Evolutionary conservation across 257 asterid genomes (phyloP).

Genomic region (Pogostemon cablin): DNA sequence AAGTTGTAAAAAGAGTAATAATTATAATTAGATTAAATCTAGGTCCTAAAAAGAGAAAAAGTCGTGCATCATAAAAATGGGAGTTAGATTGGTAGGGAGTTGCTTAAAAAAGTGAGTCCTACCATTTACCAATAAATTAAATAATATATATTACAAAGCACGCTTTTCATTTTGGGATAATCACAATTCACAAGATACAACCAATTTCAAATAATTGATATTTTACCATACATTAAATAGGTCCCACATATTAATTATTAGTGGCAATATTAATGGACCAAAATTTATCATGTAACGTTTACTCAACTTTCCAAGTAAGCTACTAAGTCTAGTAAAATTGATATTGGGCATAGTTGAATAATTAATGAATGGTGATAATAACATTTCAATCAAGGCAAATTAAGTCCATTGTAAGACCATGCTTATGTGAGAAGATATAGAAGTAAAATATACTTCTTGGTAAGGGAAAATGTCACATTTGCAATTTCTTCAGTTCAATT

Average conservation of each 20-base stretch:
- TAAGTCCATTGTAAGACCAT: no score
- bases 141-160: background rate
- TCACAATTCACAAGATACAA: background rate
- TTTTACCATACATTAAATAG: constrained; percentile 14
- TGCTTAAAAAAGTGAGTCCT: constrained; percentile 16
- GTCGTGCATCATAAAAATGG: background rate
- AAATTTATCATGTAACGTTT: constrained; percentile 7
- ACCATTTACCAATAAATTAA: constrained; percentile 2
- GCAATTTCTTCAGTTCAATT: no score
- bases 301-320: constrained; percentile 11
- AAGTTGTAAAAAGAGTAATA: background rate
- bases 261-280: constrained; percentile 35
- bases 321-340: background rate
- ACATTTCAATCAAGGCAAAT: no score
- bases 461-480: no score
- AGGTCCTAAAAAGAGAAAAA: background rate
- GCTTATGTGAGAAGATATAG: no score
- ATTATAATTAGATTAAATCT: background rate
- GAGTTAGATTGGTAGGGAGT: constrained; percentile 31
- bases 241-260: constrained; percentile 3
- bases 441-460: no score
- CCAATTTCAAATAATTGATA: constrained; percentile 25
- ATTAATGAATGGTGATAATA: no score
- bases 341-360: background rate
- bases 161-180: constrained; percentile 19